A percentile compares a stretch with the other conserved stretches of the same genome.
phyloP scores from a whole-genome alignment of 2,329 filamentous ascomycete species.

The Furcasterigmium sp. region DNA sequence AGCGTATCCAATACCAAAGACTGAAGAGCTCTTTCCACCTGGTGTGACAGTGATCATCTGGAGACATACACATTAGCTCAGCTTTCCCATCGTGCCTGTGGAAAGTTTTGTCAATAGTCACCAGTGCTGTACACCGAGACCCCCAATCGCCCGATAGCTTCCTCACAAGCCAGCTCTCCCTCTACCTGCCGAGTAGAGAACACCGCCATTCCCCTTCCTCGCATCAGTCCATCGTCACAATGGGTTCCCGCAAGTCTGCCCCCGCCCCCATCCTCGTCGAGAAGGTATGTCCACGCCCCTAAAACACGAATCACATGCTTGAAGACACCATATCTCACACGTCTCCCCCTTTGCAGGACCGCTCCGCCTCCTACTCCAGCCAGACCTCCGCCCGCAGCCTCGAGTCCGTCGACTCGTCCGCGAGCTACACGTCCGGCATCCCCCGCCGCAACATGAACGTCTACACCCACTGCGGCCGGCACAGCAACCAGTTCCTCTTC shows the following conservation, averaged over 20 bases:
- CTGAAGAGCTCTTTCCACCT: too few relatives aligned
- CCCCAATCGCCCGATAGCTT: neutral
- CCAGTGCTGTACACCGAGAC: neutral
- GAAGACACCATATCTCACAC: slow-evolving; percentile 1
- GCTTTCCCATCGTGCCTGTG: neutral
- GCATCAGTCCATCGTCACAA: neutral
- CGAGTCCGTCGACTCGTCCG: slow-evolving; percentile 4
- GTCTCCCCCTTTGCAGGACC: slow-evolving; percentile 4
- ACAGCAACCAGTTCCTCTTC: slow-evolving; percentile 49
- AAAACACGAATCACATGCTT: neutral
- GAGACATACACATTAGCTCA: neutral
- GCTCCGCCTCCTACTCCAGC: slow-evolving; percentile 22
- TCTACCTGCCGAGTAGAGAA: too few relatives aligned
- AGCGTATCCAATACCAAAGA: neutral
- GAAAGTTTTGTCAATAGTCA: neutral
- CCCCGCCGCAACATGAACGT: slow-evolving; percentile 30
- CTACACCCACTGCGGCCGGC: slow-evolving; percentile 50
- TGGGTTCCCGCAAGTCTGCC: slow-evolving; percentile 2
- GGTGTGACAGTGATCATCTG: neutral
- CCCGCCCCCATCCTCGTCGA: slow-evolving; percentile 1
- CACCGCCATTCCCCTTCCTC: too few relatives aligned
- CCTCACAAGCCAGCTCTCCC: neutral
- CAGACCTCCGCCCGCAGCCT: slow-evolving; percentile 16
- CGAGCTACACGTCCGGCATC: neutral
- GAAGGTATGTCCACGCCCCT: slow-evolving; percentile 1